Evolutionary conservation across 2,329 filamentous ascomycete species (phyloP), one percentile per base, ranked within the genome.

Genomic region (Paecilomyces formosus): DNA sequence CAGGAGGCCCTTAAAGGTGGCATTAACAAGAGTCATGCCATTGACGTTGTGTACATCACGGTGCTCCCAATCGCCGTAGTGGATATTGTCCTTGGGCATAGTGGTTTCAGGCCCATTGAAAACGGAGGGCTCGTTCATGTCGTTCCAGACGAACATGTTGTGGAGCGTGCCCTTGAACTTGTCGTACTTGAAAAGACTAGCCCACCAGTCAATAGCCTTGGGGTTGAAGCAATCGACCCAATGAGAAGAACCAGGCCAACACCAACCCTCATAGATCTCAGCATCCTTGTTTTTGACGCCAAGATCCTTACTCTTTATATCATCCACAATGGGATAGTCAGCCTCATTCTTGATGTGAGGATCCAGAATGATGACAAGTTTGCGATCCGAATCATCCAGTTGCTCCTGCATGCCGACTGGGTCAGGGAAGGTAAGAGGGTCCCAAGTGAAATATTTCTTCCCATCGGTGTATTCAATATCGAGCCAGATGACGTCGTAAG

Each of bases 81-180:
- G 94, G 30, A 99, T 76, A 72, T 99, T 99, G 79, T 99, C 94
- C 76, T 97, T 97, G 61, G 94, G 94, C 92, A 97, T 97, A 4
- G 93, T 97, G 2, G 92, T 96, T 75, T 99, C 94, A 0, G 94
- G 94, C 0, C 94, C 94, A 72, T 97, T 97, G 80, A 99, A 99
- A 1, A 99, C 94, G 0, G 94, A 97, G 0, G 94, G 94, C 78
- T 99, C 94, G 71, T 97, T 97, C 94, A 99, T 99, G 73, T 99
- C 94, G 73, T 99, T 99, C 94, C 94, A 99, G 67, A 99, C 85
- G 75, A 91, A 97, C 0, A 90, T 88, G 73, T 97, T 99, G 63
- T 87, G 81, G 66, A 88, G 82, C 1, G 91, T 91, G 54, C 92
- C 92, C 74, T 90, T 90, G 82, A 97, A 99, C 49, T 78, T 83